Percentiles rank a stretch among this genome's conserved stretches.
Conservation (phyloP, 31 red algal species). For the Endocladia muricata region DNA sequence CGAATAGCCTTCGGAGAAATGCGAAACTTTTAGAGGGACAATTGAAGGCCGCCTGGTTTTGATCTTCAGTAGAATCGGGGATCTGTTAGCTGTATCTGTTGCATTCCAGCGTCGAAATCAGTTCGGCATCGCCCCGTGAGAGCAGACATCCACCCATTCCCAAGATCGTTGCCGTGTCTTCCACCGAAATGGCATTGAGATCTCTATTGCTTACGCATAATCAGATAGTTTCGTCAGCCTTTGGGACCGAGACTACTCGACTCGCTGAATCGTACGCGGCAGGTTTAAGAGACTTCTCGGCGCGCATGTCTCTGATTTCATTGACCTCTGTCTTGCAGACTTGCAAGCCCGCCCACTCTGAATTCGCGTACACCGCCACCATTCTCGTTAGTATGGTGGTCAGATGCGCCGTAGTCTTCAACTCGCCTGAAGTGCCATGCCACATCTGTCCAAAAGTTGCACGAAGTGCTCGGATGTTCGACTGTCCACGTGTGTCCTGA, state of each 20-base stretch:
- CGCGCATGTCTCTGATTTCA: no score
- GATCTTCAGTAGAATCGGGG: neutral
- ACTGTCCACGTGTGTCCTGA: no score
- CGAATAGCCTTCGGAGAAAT: slow-evolving; percentile 31
- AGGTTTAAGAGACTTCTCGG: no score
- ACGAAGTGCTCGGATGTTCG: no score
- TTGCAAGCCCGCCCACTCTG: no score
- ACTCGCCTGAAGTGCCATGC: no score
- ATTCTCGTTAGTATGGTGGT: no score
- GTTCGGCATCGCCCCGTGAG: slow-evolving; percentile 12
- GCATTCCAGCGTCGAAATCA: slow-evolving; percentile 31
- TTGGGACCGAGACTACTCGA: neutral
- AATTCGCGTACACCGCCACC: no score
- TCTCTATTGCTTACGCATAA: neutral
- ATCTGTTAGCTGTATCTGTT: slow-evolving; percentile 40
- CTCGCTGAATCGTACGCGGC: neutral
- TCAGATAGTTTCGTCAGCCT: neutral
- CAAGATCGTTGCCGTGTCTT: slow-evolving; percentile 9
- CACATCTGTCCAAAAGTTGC: no score
- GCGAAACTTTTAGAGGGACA: neutral
- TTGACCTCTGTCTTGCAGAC: no score
- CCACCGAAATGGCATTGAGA: neutral
- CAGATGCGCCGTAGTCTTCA: no score
- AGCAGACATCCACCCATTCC: slow-evolving; percentile 24
- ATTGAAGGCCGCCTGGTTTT: neutral